These are phyloP conservation scores for Xylariaceae sp. DNA, from an alignment of 2,329 filamentous ascomycete genomes.

Conservation along the genomic window DNA sequence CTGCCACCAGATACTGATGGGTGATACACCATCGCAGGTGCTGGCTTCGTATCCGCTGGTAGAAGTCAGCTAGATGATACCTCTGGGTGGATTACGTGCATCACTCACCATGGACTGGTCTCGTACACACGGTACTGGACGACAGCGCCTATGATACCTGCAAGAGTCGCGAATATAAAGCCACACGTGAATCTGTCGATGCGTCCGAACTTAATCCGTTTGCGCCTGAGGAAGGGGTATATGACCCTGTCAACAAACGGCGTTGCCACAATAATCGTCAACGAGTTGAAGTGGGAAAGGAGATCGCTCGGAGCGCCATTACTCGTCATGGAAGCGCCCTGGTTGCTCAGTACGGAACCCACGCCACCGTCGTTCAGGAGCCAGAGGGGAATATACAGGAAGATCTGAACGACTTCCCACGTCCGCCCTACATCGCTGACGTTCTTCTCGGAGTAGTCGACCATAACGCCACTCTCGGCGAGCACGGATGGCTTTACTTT, in stretches of 20 bases:
- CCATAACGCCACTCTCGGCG: slow-evolving; percentile 41
- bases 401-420: slow-evolving; percentile 38
- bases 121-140: slow-evolving; percentile 56
- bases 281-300: slow-evolving; percentile 53
- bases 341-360: slow-evolving; percentile 34
- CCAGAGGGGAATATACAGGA: slow-evolving; percentile 39
- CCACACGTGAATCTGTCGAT: slow-evolving; percentile 54
- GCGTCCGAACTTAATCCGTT: slow-evolving; percentile 51
- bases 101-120: slow-evolving; percentile 43
- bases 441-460: slow-evolving; percentile 60
- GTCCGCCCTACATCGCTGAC: slow-evolving; percentile 59
- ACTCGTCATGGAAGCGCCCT: slow-evolving; percentile 40
- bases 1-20: slow-evolving; percentile 49
- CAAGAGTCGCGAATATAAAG: slow-evolving; percentile 45
- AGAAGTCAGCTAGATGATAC: not conserved
- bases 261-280: slow-evolving; percentile 54
- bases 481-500: slow-evolving; percentile 52
- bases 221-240: slow-evolving; percentile 52
- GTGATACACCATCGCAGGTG: slow-evolving; percentile 35
- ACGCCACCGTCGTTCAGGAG: slow-evolving; percentile 39
- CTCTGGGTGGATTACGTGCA: not conserved
- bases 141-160: slow-evolving; percentile 52
- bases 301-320: slow-evolving; percentile 56
- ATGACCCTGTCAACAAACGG: slow-evolving; percentile 48
- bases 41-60: slow-evolving; percentile 40